Evolutionary conservation across 768 basidiomycete genomes (phyloP).

Genomic region (Trametes cinnabarina): DNA sequence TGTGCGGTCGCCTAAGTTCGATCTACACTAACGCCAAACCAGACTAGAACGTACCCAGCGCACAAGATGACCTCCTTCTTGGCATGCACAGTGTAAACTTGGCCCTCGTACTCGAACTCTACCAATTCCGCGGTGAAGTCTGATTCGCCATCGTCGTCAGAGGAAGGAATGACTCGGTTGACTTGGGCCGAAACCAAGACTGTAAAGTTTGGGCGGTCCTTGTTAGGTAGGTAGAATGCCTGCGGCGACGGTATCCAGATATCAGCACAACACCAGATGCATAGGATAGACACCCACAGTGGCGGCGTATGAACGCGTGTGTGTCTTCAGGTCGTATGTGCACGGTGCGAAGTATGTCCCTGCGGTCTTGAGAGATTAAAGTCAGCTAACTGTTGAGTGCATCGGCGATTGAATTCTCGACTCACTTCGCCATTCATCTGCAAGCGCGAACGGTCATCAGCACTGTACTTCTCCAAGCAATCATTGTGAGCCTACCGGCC

Average conservation of each 20-base stretch:
- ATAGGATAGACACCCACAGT: constrained; percentile 32
- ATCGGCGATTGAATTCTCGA: too few relatives aligned
- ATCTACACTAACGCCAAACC: too few relatives aligned
- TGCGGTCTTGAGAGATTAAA: too few relatives aligned
- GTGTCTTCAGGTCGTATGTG: constrained; percentile 18
- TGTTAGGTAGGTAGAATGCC: constrained; percentile 27
- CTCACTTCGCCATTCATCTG: too few relatives aligned
- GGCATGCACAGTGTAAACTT: constrained; percentile 37
- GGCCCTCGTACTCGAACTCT: constrained; percentile 38
- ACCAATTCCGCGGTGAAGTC: constrained; percentile 45
- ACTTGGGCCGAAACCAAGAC: constrained; percentile 31
- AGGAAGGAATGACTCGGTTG: constrained; percentile 23
- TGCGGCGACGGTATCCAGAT: constrained; percentile 3
- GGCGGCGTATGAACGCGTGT: constrained; percentile 21
- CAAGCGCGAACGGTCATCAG: too few relatives aligned
- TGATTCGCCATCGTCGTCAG: background rate
- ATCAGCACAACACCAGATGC: too few relatives aligned
- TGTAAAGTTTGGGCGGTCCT: constrained; percentile 29
- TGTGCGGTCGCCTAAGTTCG: background rate
- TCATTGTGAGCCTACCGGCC: constrained; percentile 7
- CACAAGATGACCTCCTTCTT: constrained; percentile 47
- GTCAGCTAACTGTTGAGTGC: too few relatives aligned
- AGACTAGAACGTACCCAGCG: constrained; percentile 9
- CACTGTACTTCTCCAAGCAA: too few relatives aligned
- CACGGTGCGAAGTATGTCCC: constrained; percentile 17